Base-by-base conservation (phyloP, 345 rosid genomes). In the Brassica cretica region DNA sequence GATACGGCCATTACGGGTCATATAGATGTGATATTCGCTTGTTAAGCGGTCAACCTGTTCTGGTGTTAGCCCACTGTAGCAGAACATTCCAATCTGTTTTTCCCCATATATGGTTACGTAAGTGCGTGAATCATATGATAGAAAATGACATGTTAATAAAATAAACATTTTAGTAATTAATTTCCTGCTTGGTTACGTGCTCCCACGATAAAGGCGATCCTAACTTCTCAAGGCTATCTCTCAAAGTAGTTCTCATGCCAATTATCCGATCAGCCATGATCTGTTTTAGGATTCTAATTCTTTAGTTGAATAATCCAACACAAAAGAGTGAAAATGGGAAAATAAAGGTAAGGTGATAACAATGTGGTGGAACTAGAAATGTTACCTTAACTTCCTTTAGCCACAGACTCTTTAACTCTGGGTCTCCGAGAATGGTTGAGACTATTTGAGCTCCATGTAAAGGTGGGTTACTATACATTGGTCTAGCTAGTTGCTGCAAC, bases 391-490 rank as follows among this genome's bases (percentile, higher is more conserved):
- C 98, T 84, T 92, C 97, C 84, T 89, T 86, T 9, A 92, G 94
- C 98, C 97, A 94, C 62, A 92, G 78, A 39, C 89, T 83, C 87
- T 94, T 94, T 83, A 94, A 81, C 60, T 86, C 91, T 12, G 92
- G 85, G 80, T 89, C 88, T 46, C 89, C 90, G 64, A 94, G 95
- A 62, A 94, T 87, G 66, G 87, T 89, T 33, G 97, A 87, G 66
- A 94, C 98, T 3, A 91, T 65, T 12, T 89, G 87, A 32, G 97
- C 95, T 76, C 98, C 98, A 79, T 91, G 95, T 70, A 89, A 82
- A 70, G 97, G 98, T 35, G 97, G 98, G 78, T 94, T 94, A 79
- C 98, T 94, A 86, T 94, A 94, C 98, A 91, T 90, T 73, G 97
- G 97, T 76, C 98, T 88, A 41, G 95, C 98, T 37, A 94, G 92